A percentile compares a stretch with the other conserved stretches of the same genome.
phyloP scores from a whole-genome alignment of 495 filamentous ascomycete species.

The Aspergillus biplanus region DNA sequence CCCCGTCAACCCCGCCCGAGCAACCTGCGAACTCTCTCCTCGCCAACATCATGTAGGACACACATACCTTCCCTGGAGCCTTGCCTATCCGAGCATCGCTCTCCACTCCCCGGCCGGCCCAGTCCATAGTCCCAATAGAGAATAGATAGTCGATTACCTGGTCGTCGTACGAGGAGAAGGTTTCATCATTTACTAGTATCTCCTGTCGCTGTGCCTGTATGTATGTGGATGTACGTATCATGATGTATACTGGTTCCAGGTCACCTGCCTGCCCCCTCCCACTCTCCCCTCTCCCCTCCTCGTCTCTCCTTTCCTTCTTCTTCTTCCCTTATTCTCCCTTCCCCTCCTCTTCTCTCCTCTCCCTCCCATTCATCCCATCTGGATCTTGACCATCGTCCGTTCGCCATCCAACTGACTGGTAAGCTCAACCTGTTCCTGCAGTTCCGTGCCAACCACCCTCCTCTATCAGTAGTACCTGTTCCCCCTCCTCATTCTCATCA shows the following conservation, averaged over 20 bases:
- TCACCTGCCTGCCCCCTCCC: constrained; percentile 40
- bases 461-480: background rate
- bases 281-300: constrained; percentile 30
- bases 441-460: constrained; percentile 21
- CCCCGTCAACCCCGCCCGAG: background rate
- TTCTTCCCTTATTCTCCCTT: constrained; percentile 25
- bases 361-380: constrained; percentile 31
- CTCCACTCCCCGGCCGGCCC: background rate
- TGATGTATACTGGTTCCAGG: constrained; percentile 24
- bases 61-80: background rate
- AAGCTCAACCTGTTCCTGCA: constrained; percentile 28
- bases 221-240: background rate
- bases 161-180: background rate
- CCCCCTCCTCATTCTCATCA: background rate
- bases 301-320: constrained; percentile 23
- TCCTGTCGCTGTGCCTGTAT: background rate
- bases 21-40: background rate
- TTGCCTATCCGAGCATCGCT: background rate
- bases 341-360: constrained; percentile 24
- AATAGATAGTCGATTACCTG: background rate
- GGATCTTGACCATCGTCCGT: constrained; percentile 26
- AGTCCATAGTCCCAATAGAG: background rate
- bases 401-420: constrained; percentile 24
- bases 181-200: constrained; percentile 4
- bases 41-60: background rate